phyloP scores from a whole-genome alignment of 768 basidiomycete species.

The Boletales sp. region DNA sequence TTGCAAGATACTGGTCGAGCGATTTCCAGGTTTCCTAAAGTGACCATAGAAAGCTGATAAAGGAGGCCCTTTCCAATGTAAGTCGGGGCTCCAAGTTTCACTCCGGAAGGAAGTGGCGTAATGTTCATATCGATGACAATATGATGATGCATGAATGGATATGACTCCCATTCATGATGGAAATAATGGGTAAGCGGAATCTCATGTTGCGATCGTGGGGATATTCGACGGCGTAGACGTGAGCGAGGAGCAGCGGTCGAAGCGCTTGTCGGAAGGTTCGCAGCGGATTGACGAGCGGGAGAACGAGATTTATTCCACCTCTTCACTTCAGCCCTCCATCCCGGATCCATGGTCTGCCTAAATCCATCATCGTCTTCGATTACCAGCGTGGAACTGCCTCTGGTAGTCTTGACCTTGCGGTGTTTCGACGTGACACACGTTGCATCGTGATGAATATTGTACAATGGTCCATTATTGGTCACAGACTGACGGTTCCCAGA shows the following conservation, averaged over 20 bases:
- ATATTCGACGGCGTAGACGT: slow-evolving; percentile 14
- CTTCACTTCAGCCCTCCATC: slow-evolving; percentile 30
- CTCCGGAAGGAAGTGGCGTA: slow-evolving; percentile 44
- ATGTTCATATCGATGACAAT: slow-evolving; percentile 52
- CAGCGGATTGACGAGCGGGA: slow-evolving; percentile 10
- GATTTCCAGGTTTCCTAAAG: slow-evolving; percentile 26
- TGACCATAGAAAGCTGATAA: slow-evolving; percentile 47
- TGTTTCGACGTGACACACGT: slow-evolving; percentile 35
- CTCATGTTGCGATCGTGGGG: slow-evolving; percentile 8
- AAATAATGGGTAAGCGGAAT: slow-evolving; percentile 14
- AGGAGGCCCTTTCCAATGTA: slow-evolving; percentile 63
- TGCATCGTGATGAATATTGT: slow-evolving; percentile 35
- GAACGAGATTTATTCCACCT: slow-evolving; percentile 28
- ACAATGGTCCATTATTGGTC: slow-evolving; percentile 32
- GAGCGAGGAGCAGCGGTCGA: slow-evolving; percentile 4
- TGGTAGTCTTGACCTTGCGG: slow-evolving; percentile 5
- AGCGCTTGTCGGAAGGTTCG: slow-evolving; percentile 1
- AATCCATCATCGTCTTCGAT: slow-evolving; percentile 46
- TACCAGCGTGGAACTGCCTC: slow-evolving; percentile 30
- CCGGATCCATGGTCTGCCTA: slow-evolving; percentile 39
- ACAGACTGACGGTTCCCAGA: slow-evolving; percentile 27
- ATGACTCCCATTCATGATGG: slow-evolving; percentile 7
- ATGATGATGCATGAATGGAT: slow-evolving; percentile 9
- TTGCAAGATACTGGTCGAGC: slow-evolving; percentile 30
- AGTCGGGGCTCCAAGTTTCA: slow-evolving; percentile 47